phyloP scores from a whole-genome alignment of 306 rosid species.

The Dryas octopetala region DNA sequence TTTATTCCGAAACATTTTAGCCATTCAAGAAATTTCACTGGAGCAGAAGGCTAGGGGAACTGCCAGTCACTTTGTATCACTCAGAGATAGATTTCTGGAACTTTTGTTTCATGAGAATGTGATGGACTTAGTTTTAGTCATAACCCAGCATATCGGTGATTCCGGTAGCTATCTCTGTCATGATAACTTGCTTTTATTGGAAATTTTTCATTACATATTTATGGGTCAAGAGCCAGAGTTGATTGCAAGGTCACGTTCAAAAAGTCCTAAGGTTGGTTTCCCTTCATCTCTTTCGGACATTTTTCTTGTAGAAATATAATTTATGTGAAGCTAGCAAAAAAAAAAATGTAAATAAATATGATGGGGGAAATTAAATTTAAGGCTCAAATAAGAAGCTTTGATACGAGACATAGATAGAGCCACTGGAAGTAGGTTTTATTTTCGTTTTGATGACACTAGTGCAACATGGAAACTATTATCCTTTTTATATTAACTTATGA shows the following conservation, averaged over 20 bases:
- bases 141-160: slow-evolving; percentile 66
- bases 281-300: slow-evolving; percentile 19
- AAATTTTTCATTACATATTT: slow-evolving; percentile 72
- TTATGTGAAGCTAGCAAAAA: slow-evolving; percentile 19
- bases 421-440: slow-evolving; percentile 1
- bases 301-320: slow-evolving; percentile 1
- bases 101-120: slow-evolving; percentile 83
- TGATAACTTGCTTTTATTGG: slow-evolving; percentile 88
- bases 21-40: slow-evolving; percentile 79
- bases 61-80: slow-evolving; percentile 58
- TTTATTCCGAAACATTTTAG: slow-evolving; percentile 73
- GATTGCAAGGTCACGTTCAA: slow-evolving; percentile 49
- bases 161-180: slow-evolving; percentile 64
- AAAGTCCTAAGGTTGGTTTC: slow-evolving; percentile 52
- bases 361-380: background rate
- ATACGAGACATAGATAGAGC: background rate
- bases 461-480: background rate
- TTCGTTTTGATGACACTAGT: background rate
- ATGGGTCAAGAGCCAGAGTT: slow-evolving; percentile 88
- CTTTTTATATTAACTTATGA: background rate
- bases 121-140: slow-evolving; percentile 76
- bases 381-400: background rate
- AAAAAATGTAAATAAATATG: slow-evolving; percentile 4
- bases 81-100: slow-evolving; percentile 79
- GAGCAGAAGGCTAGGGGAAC: slow-evolving; percentile 74